phyloP scores from a whole-genome alignment of 306 rosid genomes.

The Citrullus colocynthis region DNA sequence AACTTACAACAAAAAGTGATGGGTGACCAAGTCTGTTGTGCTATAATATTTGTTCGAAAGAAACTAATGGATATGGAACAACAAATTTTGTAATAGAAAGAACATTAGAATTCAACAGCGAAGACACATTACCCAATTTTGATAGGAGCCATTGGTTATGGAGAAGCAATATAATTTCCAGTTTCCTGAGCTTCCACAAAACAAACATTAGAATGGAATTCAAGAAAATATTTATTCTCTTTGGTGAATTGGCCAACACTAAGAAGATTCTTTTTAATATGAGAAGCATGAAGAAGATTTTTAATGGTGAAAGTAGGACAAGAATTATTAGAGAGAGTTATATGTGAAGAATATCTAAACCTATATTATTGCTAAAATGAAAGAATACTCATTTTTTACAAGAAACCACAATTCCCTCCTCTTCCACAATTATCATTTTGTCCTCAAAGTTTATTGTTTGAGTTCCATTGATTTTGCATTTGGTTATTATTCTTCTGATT shows the following conservation, averaged over 20 bases:
- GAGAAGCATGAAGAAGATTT: neutral
- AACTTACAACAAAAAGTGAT: neutral
- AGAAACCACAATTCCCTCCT: neutral
- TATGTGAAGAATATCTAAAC: neutral
- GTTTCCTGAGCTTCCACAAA: neutral
- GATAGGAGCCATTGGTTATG: neutral
- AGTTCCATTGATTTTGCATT: too few species aligned
- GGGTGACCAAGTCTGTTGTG: neutral
- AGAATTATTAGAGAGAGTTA: too few species aligned
- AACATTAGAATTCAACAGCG: too few species aligned
- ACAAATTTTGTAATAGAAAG: too few species aligned
- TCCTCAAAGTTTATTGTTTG: neutral
- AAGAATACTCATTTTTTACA: accelerated
- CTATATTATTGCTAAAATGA: neutral
- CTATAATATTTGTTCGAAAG: neutral
- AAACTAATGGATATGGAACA: neutral
- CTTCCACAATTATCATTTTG: neutral
- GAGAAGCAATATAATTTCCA: neutral
- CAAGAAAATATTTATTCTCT: neutral
- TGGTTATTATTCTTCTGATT: too few species aligned
- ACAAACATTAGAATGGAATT: neutral
- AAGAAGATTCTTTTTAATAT: neutral
- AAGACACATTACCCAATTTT: too few species aligned
- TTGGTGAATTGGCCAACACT: neutral
- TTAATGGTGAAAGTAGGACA: neutral